A percentile compares a stretch with the other conserved stretches of the same genome.
These are phyloP conservation scores for Fomitopsis betulina DNA, from an alignment of 1,284 basidiomycete species.

Conservation along the genomic window DNA sequence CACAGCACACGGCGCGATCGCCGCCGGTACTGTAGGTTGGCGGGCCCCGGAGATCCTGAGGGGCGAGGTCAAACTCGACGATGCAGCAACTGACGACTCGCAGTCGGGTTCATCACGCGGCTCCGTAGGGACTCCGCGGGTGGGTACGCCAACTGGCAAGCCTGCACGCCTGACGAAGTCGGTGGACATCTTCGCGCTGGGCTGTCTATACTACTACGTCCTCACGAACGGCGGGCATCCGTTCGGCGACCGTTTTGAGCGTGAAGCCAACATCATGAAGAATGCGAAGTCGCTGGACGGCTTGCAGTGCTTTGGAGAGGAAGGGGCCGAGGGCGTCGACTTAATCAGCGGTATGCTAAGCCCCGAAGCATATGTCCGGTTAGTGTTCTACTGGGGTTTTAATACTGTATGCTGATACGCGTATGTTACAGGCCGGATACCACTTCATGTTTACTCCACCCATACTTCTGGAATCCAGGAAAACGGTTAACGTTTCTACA, in stretches of 20 bases:
- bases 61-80: slow-evolving; percentile 88
- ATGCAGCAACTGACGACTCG: slow-evolving; percentile 61
- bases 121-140: slow-evolving; percentile 48
- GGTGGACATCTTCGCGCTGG: slow-evolving; percentile 91
- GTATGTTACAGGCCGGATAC: slow-evolving; percentile 74
- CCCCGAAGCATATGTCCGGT: slow-evolving; percentile 71
- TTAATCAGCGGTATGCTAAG: slow-evolving; percentile 77
- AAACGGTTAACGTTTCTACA: slow-evolving; percentile 90
- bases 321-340: slow-evolving; percentile 81
- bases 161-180: slow-evolving; percentile 81
- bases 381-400: slow-evolving; percentile 20
- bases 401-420: background rate
- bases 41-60: slow-evolving; percentile 90
- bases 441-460: slow-evolving; percentile 81
- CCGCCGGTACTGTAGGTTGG: slow-evolving; percentile 92
- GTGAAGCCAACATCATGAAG: slow-evolving; percentile 90
- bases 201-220: slow-evolving; percentile 91
- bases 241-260: slow-evolving; percentile 86
- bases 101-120: slow-evolving; percentile 53
- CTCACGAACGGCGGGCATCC: slow-evolving; percentile 87
- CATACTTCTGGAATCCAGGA: slow-evolving; percentile 93
- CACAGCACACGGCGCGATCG: slow-evolving; percentile 76
- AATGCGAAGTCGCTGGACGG: slow-evolving; percentile 66
- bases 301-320: slow-evolving; percentile 82
- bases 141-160: slow-evolving; percentile 35